These are phyloP conservation scores for Annulohypoxylon bovei DNA, from an alignment of 495 filamentous ascomycete genomes.

Conservation along the genomic window DNA sequence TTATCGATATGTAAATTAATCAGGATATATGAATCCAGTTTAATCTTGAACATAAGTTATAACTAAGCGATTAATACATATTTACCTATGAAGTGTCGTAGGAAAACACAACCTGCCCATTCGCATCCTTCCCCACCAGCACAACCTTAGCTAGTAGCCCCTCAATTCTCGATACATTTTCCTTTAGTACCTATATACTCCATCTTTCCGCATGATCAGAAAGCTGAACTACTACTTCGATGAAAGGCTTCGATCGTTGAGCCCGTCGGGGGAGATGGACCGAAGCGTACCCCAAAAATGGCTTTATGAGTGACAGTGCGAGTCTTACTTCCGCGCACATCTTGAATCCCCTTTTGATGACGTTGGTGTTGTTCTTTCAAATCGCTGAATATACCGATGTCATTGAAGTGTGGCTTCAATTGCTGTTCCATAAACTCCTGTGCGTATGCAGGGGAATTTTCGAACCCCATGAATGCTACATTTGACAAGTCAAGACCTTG, in stretches of 20 bases:
- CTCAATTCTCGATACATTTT: too few relatives aligned
- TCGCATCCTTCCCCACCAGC: background rate
- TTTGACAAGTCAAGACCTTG: constrained; percentile 17
- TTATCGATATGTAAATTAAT: background rate
- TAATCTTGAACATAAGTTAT: background rate
- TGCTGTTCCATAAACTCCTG: constrained; percentile 21
- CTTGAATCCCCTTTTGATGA: background rate
- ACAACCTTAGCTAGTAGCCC: too few relatives aligned
- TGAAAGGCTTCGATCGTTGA: too few relatives aligned
- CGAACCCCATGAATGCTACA: constrained; percentile 17
- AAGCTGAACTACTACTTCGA: too few relatives aligned
- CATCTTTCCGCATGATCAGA: too few relatives aligned
- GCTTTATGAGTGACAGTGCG: background rate
- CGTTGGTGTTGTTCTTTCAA: background rate
- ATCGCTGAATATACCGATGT: constrained; percentile 3
- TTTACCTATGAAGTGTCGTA: too few relatives aligned
- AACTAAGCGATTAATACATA: too few relatives aligned
- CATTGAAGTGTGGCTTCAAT: constrained; percentile 4
- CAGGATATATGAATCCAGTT: background rate
- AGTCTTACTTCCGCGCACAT: background rate
- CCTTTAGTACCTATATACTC: too few relatives aligned
- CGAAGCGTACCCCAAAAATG: background rate
- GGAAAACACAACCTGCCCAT: too few relatives aligned
- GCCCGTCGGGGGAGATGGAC: too few relatives aligned
- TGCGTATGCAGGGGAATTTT: background rate